Evolutionary conservation across 352 stramenopile species (phyloP).

Genomic region (Globisporangium barbulae): DNA sequence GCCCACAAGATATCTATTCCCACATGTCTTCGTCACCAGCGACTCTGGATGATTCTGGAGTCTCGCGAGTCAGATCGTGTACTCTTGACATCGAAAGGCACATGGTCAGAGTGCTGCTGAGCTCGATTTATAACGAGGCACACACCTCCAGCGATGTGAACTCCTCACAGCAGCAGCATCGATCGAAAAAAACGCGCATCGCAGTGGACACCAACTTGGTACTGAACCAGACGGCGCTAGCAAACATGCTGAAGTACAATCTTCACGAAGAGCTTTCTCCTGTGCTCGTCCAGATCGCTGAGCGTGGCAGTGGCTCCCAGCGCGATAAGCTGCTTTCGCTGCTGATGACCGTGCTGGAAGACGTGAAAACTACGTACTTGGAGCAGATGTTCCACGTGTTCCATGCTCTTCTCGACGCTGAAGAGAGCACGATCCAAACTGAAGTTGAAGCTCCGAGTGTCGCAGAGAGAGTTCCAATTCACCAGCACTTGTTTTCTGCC

Average conservation of each 20-base stretch:
- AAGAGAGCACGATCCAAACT: conserved; percentile 4
- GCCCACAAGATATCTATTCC: neutral
- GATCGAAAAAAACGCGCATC: neutral
- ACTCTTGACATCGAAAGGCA: conserved; percentile 24
- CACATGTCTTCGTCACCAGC: neutral
- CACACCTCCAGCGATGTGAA: neutral
- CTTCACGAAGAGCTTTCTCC: conserved; percentile 32
- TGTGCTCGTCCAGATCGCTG: conserved; percentile 17
- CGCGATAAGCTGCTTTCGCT: conserved; percentile 48
- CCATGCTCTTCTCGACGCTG: conserved; percentile 30
- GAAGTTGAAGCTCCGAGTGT: neutral
- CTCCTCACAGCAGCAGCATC: neutral
- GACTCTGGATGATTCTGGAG: neutral
- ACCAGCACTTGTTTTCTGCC: conserved; percentile 56
- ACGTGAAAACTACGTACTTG: conserved; percentile 49
- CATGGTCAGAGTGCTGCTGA: conserved; percentile 14
- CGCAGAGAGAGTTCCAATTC: conserved; percentile 16
- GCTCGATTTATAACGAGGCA: neutral
- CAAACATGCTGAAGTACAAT: conserved; percentile 38
- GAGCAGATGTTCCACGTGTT: conserved; percentile 46
- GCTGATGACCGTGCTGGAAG: conserved; percentile 59
- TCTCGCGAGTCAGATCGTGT: conserved; percentile 18
- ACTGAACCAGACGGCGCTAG: conserved; percentile 38
- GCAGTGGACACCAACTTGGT: conserved; percentile 37
- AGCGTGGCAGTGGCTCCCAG: conserved; percentile 17